Base-by-base conservation (phyloP, 345 rosid genomes). In the Aethionema arabicum region DNA sequence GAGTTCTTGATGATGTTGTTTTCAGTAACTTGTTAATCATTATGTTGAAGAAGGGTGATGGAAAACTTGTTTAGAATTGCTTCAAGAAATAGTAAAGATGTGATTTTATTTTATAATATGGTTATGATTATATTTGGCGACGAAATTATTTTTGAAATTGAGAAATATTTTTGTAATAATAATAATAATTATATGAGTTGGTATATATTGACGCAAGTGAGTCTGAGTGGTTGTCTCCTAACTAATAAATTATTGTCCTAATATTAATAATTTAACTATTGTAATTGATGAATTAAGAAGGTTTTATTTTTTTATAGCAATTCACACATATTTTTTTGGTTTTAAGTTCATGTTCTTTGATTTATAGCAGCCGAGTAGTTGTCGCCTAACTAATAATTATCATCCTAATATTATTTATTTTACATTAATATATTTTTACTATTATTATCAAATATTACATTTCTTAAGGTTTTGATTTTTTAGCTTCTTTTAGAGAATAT, bases 201-300 rank as follows among this genome's bases (percentile, higher is more conserved):
- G 61, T 65, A 65, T 52, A 50, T 59, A 65, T 65, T 64, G 70
- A 72, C 66, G 75, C 15, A 56, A 56, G n/a, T 29, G 16, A 63
- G 27, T 21, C 27, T 40, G 44, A 7, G 44, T 40, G 44, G 44
- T 40, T 40, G 44, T 8, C 40, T 10, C 40, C 40, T 40, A 37
- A 37, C 11, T 37, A 37, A 6, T 37, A 6, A 6, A 10, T 37
- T 37, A 37, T 37, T 37, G 7, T 37, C 40, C 40, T 37, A 37
- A 37, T 37, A 37, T 6, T 3, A 37, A 37, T 37, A 37, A 37
- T 37, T 21, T 21, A 21, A 21, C 2, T 21, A 30, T 4, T 61
- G 6, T 15, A 2, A 37, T 15, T 56, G 21, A 38, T 50, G 56
- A 57, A 49, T 41, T 7, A 42, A 21, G 8, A 66, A 39, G 40